A percentile compares a stretch with the other conserved stretches of the same genome.
These are phyloP conservation scores for Neofusicoccum parvum DNA, from an alignment of 2,329 filamentous ascomycete species.

Conservation along the genomic window DNA sequence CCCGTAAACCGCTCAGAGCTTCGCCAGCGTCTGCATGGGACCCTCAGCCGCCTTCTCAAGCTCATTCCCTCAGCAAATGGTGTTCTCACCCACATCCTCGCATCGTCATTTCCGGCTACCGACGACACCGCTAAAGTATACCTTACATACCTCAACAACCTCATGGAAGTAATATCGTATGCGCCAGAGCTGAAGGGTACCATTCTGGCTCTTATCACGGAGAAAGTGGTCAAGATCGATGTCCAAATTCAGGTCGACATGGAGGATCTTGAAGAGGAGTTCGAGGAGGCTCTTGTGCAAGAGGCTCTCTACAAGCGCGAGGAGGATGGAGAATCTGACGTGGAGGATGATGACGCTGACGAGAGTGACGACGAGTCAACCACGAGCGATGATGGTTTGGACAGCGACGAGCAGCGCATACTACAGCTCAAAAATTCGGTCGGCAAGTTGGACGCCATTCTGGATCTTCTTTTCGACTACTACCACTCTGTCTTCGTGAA, in stretches of 20 bases:
- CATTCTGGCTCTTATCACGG: constrained; percentile 79
- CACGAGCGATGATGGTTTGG: constrained; percentile 63
- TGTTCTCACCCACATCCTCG: constrained; percentile 68
- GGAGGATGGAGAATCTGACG: constrained; percentile 51
- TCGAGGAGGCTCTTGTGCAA: constrained; percentile 71
- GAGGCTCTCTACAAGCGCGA: constrained; percentile 43
- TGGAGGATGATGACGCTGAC: constrained; percentile 49
- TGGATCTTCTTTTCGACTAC: constrained; percentile 83
- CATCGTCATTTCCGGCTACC: constrained; percentile 72
- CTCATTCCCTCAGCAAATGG: constrained; percentile 79
- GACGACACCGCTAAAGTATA: constrained; percentile 78
- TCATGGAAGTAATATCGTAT: constrained; percentile 76
- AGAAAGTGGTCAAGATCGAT: constrained; percentile 89
- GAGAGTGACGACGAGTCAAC: constrained; percentile 72
- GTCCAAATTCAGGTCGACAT: constrained; percentile 93
- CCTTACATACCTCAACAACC: constrained; percentile 83
- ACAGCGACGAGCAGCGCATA: constrained; percentile 62
- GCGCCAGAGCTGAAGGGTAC: constrained; percentile 76
- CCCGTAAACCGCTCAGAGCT: constrained; percentile 66
- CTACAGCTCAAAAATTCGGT: constrained; percentile 78
- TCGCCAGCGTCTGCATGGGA: constrained; percentile 73
- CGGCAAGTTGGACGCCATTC: constrained; percentile 85
- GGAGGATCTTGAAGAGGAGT: constrained; percentile 88
- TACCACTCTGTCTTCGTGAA: constrained; percentile 74
- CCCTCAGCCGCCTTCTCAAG: constrained; percentile 73